Evolutionary conservation across 2,329 filamentous ascomycete genomes (phyloP).

Genomic region (Fusarium paranaense): DNA sequence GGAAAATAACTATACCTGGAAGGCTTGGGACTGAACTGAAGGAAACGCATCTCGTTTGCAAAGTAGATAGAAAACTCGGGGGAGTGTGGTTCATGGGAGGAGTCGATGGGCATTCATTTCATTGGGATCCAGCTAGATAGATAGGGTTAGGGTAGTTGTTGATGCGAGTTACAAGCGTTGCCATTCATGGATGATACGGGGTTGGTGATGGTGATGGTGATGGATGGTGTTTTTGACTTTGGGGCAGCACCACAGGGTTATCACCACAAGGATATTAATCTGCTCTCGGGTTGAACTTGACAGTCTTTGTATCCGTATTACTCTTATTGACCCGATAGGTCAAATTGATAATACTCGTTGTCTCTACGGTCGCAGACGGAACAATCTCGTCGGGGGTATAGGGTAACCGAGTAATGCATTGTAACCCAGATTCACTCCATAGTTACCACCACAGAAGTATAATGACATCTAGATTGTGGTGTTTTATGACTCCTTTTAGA

Average conservation of each 20-base stretch:
- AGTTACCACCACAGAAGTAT: background rate
- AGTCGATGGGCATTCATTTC: constrained; percentile 29
- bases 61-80: constrained; percentile 30
- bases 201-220: background rate
- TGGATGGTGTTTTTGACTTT: background rate
- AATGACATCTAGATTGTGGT: background rate
- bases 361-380: background rate
- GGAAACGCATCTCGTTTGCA: constrained; percentile 14
- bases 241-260: background rate
- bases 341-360: background rate
- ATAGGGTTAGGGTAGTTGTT: constrained; percentile 18
- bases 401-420: background rate
- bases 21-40: constrained; percentile 8
- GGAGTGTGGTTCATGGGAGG: constrained; percentile 3
- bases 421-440: background rate
- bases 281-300: background rate
- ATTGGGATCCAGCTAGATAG: constrained; percentile 33
- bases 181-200: background rate
- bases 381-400: background rate
- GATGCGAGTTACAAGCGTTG: constrained; percentile 12
- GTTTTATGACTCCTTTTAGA: background rate
- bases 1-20: constrained; percentile 32
- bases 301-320: background rate
- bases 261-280: background rate
- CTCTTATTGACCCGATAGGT: background rate